A percentile compares a stretch with the other conserved stretches of the same genome.
Conservation (phyloP, 768 basidiomycete genomes). For the Psilocybe cyanescens region DNA sequence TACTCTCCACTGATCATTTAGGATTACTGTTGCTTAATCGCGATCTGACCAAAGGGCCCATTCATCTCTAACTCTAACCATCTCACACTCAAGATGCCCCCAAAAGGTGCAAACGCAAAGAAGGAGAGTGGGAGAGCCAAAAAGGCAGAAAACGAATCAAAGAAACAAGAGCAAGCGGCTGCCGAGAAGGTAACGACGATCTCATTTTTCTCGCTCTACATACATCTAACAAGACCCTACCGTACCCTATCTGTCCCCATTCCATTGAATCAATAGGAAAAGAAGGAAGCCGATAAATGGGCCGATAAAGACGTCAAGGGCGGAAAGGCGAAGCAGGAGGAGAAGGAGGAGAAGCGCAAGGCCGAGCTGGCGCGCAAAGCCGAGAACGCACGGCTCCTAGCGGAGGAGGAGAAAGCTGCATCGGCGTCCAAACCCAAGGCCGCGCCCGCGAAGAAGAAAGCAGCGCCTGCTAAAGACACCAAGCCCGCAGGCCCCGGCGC, state of each 20-base stretch:
- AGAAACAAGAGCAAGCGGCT: conserved; percentile 68
- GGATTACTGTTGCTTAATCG: background rate
- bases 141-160: conserved; percentile 89
- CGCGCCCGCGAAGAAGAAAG: conserved; percentile 68
- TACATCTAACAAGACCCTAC: conserved; percentile 9
- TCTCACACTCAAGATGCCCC: conserved; percentile 60
- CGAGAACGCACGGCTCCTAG: conserved; percentile 81
- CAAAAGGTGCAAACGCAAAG: conserved; percentile 89
- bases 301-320: conserved; percentile 60
- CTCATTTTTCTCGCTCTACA: background rate
- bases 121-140: conserved; percentile 90
- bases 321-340: conserved; percentile 65
- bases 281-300: conserved; percentile 73
- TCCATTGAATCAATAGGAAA: conserved; percentile 50
- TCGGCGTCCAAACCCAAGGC: conserved; percentile 64
- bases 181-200: conserved; percentile 55
- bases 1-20: background rate
- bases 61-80: background rate
- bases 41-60: background rate
- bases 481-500: conserved; percentile 86
- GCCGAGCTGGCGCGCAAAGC: conserved; percentile 86
- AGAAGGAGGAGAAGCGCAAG: conserved; percentile 79
- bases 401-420: conserved; percentile 79
- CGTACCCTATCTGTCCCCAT: conserved; percentile 1
- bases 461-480: conserved; percentile 34